These are phyloP conservation scores for Rosa rugosa DNA, from an alignment of 306 rosid species.

Conservation along the genomic window DNA sequence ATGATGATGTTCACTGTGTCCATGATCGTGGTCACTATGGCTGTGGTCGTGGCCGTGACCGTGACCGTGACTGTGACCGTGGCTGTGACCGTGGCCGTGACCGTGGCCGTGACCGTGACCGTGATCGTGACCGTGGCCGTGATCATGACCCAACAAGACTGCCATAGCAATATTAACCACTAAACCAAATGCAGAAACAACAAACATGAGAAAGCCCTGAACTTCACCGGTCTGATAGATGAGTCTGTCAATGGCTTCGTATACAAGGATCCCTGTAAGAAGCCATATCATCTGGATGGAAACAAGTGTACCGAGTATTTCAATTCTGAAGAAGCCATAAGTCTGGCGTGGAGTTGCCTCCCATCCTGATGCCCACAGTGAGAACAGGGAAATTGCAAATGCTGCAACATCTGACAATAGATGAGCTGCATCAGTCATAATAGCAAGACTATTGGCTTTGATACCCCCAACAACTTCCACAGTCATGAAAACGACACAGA, in stretches of 20 bases:
- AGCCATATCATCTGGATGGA: slow-evolving; percentile 74
- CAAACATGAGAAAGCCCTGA: slow-evolving; percentile 55
- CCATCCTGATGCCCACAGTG: slow-evolving; percentile 68
- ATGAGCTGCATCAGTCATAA: slow-evolving; percentile 68
- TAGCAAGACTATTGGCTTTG: slow-evolving; percentile 68
- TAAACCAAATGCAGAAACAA: slow-evolving; percentile 55
- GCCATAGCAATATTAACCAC: slow-evolving; percentile 60
- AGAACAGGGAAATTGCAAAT: slow-evolving; percentile 59
- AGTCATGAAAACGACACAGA: slow-evolving; percentile 51
- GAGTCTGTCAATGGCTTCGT: slow-evolving; percentile 53
- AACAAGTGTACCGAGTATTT: slow-evolving; percentile 60
- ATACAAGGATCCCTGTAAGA: slow-evolving; percentile 64
- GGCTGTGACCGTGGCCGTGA: slow-evolving; percentile 19
- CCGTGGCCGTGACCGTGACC: slow-evolving; percentile 33
- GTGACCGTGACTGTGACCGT: slow-evolving; percentile 11
- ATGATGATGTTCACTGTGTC: slow-evolving; percentile 37
- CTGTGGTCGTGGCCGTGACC: background rate
- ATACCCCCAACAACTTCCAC: slow-evolving; percentile 62
- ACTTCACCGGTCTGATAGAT: slow-evolving; percentile 50
- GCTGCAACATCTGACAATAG: slow-evolving; percentile 62
- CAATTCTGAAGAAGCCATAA: slow-evolving; percentile 62
- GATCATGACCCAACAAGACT: slow-evolving; percentile 52
- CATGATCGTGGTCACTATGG: slow-evolving; percentile 23
- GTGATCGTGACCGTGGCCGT: slow-evolving; percentile 40
- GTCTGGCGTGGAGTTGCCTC: slow-evolving; percentile 66